Base-by-base conservation (phyloP, 768 basidiomycete genomes). In the Mycena rebaudengoi region DNA sequence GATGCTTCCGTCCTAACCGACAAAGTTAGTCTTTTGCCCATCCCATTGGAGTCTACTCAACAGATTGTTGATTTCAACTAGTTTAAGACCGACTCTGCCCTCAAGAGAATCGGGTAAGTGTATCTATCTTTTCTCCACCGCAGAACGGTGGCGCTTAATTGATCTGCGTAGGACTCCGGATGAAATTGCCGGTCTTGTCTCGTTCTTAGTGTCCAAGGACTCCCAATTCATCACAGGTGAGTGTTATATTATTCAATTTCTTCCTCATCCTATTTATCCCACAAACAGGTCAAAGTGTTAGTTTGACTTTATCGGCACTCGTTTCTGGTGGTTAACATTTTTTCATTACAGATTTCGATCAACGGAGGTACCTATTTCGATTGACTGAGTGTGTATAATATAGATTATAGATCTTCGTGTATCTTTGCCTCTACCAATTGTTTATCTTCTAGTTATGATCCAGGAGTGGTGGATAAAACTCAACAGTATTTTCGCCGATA, bases 141-240 rank as follows among this genome's bases (percentile, higher is more conserved):
- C n/a, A n/a, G n/a, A n/a, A n/a, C n/a, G n/a, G n/a, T n/a, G n/a
- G 2, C 5, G 35, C 35, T 30, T 54, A 21, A 16, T 12, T 16
- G 43, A 1, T 7, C 12, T 5, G 16, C 26, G 4, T n/a, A 63
- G 61, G 26, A 14, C 18, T 7, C 40, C 73, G 3, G 33, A 64
- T 5, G 73, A 77, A 28, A 50, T 76, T 28, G 70, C 76, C 0
- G 44, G 41, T 7, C 33, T 76, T 3, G 75, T 76, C 0, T 71
- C 76, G 14, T 76, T 71, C 64, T 61, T 76, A n/a, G 75, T 69
- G 6, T 71, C 73, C 4, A 64, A 67, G 23, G 70, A 76, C 13
- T 69, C 75, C 2, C 39, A 45, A 26, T 76, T 70, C 37, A 73
- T 75, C 3, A 76, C 76, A 0, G 75, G 75, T 67, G 21, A 13